Evolutionary conservation across 2,329 filamentous ascomycete genomes (phyloP).

Genomic region (Epichloe festucae): DNA sequence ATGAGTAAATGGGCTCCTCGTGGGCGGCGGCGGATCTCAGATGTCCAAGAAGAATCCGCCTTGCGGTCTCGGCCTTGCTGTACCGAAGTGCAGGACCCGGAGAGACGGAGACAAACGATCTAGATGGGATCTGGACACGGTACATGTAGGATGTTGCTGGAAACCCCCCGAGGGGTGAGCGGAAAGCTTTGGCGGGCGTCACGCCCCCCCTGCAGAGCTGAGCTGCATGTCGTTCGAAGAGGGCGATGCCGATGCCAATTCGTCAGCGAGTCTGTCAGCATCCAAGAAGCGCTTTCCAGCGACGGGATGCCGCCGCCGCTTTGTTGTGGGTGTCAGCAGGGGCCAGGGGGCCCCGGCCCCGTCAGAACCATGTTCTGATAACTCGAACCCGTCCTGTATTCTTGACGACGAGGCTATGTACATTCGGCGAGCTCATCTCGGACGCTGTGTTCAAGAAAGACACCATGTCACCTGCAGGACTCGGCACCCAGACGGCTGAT

Average conservation of each 20-base stretch:
- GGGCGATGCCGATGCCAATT: background rate
- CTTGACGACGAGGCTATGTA: background rate
- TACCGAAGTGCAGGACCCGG: background rate
- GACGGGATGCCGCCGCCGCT: background rate
- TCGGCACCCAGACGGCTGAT: background rate
- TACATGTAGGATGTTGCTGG: too few species aligned
- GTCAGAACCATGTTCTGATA: too few species aligned
- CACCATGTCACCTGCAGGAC: background rate
- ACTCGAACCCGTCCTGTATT: background rate
- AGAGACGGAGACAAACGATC: background rate
- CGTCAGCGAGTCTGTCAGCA: background rate
- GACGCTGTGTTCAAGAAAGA: background rate
- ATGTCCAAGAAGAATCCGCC: background rate
- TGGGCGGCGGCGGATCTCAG: background rate
- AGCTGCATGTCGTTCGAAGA: background rate
- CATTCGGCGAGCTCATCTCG: background rate
- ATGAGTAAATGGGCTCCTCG: background rate
- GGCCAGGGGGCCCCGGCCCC: too few species aligned
- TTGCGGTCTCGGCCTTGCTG: too few species aligned
- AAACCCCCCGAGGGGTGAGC: too few species aligned
- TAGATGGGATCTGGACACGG: background rate
- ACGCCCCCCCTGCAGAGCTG: background rate
- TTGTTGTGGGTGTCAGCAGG: background rate
- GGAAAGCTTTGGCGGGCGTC: too few species aligned
- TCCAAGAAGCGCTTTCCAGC: background rate